Base-by-base conservation (phyloP, 441 rosid genomes). In the Croton laevigatus region DNA sequence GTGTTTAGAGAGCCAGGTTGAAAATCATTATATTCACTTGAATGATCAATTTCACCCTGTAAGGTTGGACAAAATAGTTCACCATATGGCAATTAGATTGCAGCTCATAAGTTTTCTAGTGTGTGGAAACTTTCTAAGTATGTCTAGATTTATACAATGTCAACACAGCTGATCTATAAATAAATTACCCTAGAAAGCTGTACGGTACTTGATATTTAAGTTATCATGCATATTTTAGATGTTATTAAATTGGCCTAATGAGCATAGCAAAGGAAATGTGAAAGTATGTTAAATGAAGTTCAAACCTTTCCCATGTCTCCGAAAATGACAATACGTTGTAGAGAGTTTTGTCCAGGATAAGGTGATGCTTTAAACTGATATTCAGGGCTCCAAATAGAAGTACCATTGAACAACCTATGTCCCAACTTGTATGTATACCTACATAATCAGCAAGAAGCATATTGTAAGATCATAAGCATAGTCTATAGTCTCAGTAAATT, bases 291-390 rank as follows among this genome's bases (percentile, higher is more conserved):
- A 4, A 51, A 66, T 45, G 0, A 27, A 66, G 40, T 66, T 36
- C 46, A 11, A 36, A 66, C 60, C 96, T 91, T 93, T 84, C 98
- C 98, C 98, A 93, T 87, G 76, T 93, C 97, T 12, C 98, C 96
- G 63, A 89, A 91, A 78, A 91, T 83, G 9, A 93, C 83, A 19
- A 93, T 86, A 1, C 81, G 94, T 38, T 93, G 98, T 48, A 88
- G 61, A 64, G 97, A 91, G 71, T 71, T 80, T 82, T 91, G 89
- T n/a, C 98, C 97, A 0, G 96, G 94, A 73, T 77, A 91, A 19
- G 98, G 98, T 72, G 98, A 87, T 71, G 96, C 87, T 78, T 66
- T 89, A 78, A 93, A 89, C 8, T 70, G 83, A 77, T 87, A 89
- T 66, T 76, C 75, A 62, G 66, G 76, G 78, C 96, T 89, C 98